These are phyloP conservation scores for Lolium perenne DNA, from an alignment of 176 grass and related monocot genomes.

Conservation along the genomic window DNA sequence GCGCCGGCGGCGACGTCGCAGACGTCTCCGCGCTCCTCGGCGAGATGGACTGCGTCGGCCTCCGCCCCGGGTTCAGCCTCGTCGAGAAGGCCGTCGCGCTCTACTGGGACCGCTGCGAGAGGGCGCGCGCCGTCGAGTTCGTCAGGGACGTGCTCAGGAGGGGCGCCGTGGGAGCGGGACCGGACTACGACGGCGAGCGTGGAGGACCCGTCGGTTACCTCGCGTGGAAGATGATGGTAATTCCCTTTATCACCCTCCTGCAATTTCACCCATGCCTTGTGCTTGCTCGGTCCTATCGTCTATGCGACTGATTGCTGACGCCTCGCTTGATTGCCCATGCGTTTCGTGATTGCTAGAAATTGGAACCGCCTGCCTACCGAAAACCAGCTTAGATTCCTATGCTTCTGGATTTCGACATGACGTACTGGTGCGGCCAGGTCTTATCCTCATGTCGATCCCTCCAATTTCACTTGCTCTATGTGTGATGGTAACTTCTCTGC, in stretches of 20 bases:
- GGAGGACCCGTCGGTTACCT: constrained; percentile 87
- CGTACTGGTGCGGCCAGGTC: neutral
- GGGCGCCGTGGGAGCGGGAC: constrained; percentile 58
- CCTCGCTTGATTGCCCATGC: too few species aligned
- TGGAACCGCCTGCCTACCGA: neutral
- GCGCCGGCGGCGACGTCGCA: constrained; percentile 56
- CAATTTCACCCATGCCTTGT: neutral
- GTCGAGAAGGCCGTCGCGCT: constrained; percentile 92
- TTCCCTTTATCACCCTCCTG: too few species aligned
- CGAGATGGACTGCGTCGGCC: constrained; percentile 97
- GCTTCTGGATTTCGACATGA: neutral
- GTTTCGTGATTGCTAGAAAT: neutral
- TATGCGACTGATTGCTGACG: neutral
- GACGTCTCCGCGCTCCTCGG: constrained; percentile 79
- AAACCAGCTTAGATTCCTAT: neutral
- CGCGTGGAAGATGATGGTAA: constrained; percentile 94
- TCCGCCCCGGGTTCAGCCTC: constrained; percentile 89
- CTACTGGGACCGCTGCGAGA: constrained; percentile 87
- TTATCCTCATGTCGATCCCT: constrained; percentile 2
- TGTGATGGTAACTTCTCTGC: neutral
- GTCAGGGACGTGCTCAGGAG: constrained; percentile 86
- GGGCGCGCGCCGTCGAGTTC: constrained; percentile 70
- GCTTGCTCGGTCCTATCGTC: neutral
- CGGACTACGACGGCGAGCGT: constrained; percentile 55
- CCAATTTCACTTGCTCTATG: neutral